Conservation (phyloP, 1,139 yeast genomes). For the Blastobotrys serpentis region DNA sequence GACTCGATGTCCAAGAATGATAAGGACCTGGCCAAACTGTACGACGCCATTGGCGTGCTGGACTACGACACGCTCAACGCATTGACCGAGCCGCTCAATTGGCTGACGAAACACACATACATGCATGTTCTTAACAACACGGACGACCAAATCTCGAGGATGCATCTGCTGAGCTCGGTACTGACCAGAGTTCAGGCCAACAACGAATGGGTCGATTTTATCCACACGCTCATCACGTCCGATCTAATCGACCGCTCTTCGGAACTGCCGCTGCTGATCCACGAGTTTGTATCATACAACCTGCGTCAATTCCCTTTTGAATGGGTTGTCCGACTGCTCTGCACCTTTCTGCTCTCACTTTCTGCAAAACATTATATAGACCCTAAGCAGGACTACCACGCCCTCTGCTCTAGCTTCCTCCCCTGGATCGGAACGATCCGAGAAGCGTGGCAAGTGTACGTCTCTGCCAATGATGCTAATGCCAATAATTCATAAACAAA, state of each 20-base stretch:
- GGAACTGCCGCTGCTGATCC: slow-evolving; percentile 22
- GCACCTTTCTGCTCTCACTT: slow-evolving; percentile 28
- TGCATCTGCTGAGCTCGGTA: not conserved
- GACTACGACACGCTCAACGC: slow-evolving; percentile 1
- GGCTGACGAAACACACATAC: slow-evolving; percentile 3
- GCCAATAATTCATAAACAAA: too few relatives aligned
- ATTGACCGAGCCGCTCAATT: not conserved
- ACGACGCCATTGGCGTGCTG: not conserved
- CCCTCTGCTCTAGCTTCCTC: slow-evolving; percentile 30
- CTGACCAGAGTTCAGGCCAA: slow-evolving; percentile 3
- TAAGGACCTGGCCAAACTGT: not conserved
- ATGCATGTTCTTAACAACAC: not conserved
- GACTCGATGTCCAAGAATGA: not conserved
- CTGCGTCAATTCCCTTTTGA: slow-evolving; percentile 16
- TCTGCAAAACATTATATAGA: slow-evolving; percentile 20
- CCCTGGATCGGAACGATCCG: slow-evolving; percentile 29
- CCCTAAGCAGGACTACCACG: slow-evolving; percentile 26
- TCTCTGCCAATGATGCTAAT: slow-evolving; percentile 15
- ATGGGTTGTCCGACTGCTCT: slow-evolving; percentile 24
- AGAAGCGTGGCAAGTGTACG: slow-evolving; percentile 30
- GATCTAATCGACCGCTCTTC: not conserved
- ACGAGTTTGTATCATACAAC: slow-evolving; percentile 25
- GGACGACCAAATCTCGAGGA: slow-evolving; percentile 4
- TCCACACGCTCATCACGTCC: slow-evolving; percentile 5
- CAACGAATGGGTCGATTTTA: slow-evolving; percentile 6